These are phyloP conservation scores for Boletus insuetus DNA, from an alignment of 768 basidiomycete species.

Conservation along the genomic window DNA sequence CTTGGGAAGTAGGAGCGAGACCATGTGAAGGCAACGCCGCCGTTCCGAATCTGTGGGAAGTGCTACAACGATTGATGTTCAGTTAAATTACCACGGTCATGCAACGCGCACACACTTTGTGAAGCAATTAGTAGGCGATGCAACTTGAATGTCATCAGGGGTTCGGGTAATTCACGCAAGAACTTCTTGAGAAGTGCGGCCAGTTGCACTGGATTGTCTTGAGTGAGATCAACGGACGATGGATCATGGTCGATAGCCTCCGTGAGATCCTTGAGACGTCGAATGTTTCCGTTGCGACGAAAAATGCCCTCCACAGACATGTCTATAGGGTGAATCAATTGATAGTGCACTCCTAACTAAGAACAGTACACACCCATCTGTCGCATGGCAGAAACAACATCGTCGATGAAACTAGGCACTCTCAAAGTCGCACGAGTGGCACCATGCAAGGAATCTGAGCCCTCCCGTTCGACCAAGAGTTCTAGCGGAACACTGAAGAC, in stretches of 20 bases:
- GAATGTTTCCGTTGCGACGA: constrained; percentile 96
- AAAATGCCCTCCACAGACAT: constrained; percentile 99
- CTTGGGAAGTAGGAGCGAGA: constrained; percentile 85
- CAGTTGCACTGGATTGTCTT: constrained; percentile 95
- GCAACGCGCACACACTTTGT: constrained; percentile 60
- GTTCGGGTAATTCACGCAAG: constrained; percentile 93
- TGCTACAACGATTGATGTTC: constrained; percentile 40
- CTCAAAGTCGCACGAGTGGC: constrained; percentile 80
- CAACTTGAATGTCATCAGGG: constrained; percentile 90
- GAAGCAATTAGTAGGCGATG: constrained; percentile 86
- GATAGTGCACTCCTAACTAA: neutral
- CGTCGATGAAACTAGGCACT: constrained; percentile 97
- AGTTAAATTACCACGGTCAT: constrained; percentile 7
- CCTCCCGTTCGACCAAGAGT: constrained; percentile 88
- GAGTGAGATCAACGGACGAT: constrained; percentile 83
- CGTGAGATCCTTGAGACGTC: constrained; percentile 84
- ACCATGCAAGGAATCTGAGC: constrained; percentile 92
- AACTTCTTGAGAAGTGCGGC: constrained; percentile 98
- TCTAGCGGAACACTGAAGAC: constrained; percentile 94
- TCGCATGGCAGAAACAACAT: constrained; percentile 96
- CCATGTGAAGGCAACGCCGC: constrained; percentile 78
- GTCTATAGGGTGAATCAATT: constrained; percentile 48
- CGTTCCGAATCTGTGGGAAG: constrained; percentile 75
- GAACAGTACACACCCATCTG: constrained; percentile 80
- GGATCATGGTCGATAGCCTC: constrained; percentile 96